Evolutionary conservation across 1,284 basidiomycete species (phyloP), one percentile per base, ranked within the genome.

Genomic region (Porodaedalea pini): DNA sequence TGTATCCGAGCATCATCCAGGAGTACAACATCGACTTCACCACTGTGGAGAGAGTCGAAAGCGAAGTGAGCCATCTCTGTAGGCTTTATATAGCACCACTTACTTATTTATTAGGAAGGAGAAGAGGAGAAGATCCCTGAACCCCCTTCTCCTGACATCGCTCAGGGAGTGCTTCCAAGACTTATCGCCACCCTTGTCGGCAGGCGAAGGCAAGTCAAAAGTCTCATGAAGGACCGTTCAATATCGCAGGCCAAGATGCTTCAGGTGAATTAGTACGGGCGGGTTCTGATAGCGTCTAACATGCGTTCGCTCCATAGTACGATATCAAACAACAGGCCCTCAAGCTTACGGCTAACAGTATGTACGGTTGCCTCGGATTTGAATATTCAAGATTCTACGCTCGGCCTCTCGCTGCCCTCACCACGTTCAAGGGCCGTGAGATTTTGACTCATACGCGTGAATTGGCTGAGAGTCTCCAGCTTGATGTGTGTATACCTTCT

Each of bases 1-100:
- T 99, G 60, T 99, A 99, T 70, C 97, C 97, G 7, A 95, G 92
- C 71, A 99, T 99, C 75, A 99, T 99, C 58, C 97, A 99, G 68
- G 97, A 99, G 76, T 99, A 92, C 73, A 99, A 99, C 69, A 98
- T 99, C 66, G 95, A 99, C 73, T 99, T 99, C 67, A 99, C 97
- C 6, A 99, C 97, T 0, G 87, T 99, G 25, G 90, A 94, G 45
- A 82, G 84, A 39, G 73, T 78, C 7, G 82, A 85, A 29, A 73
- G 84, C 56, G 84, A 88, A 68, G 88, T 88, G 51, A 29, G 79
- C 66, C 31, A 8, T 36, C 17, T 47, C 25, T 23, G 32, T 47
- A 21, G 23, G 19, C 4, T 31, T 56, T n/a, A 43, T 53, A 21
- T 59, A 32, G n/a, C 54, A 37, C 40, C 48, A 40, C 58, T 56